phyloP scores from a whole-genome alignment of 805 yeast genomes.

The Kazachstania taianensis region DNA sequence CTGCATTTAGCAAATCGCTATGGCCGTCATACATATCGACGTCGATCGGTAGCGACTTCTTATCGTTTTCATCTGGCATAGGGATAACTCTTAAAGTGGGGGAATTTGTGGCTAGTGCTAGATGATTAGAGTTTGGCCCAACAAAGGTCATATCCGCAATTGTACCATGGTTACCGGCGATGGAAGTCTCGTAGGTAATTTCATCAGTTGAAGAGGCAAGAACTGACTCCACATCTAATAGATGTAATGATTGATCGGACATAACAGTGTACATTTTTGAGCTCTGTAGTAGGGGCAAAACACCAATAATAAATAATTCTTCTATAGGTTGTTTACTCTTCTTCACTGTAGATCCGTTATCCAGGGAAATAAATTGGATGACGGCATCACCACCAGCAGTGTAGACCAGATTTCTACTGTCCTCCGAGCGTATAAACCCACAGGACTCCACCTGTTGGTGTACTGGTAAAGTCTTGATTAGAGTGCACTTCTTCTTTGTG shows the following conservation, averaged over 20 bases:
- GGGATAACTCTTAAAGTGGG: constrained; percentile 74
- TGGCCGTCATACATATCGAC: constrained; percentile 70
- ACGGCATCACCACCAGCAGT: constrained; percentile 74
- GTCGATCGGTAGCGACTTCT: constrained; percentile 35
- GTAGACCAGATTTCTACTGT: constrained; percentile 32
- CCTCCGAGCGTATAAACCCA: constrained; percentile 40
- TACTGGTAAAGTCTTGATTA: constrained; percentile 59
- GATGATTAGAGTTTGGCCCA: constrained; percentile 44
- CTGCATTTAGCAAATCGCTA: constrained; percentile 67
- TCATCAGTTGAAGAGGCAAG: constrained; percentile 20
- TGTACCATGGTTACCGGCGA: constrained; percentile 94
- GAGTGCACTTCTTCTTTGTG: constrained; percentile 40
- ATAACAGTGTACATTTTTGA: constrained; percentile 41
- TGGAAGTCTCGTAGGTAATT: constrained; percentile 40
- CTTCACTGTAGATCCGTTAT: constrained; percentile 37
- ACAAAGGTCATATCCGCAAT: constrained; percentile 80
- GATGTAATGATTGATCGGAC: constrained; percentile 76
- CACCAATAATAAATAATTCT: constrained; percentile 62
- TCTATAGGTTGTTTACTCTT: constrained; percentile 46
- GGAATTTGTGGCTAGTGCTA: constrained; percentile 90
- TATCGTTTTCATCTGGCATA: constrained; percentile 8
- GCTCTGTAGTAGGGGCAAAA: constrained; percentile 32
- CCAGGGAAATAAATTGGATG: constrained; percentile 54
- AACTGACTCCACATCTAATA: constrained; percentile 33
- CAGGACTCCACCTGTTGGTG: constrained; percentile 63